Evolutionary conservation across 148 eudicot genomes (phyloP), one percentile per base, ranked within the genome.

Genomic region (Persicaria tinctoria): DNA sequence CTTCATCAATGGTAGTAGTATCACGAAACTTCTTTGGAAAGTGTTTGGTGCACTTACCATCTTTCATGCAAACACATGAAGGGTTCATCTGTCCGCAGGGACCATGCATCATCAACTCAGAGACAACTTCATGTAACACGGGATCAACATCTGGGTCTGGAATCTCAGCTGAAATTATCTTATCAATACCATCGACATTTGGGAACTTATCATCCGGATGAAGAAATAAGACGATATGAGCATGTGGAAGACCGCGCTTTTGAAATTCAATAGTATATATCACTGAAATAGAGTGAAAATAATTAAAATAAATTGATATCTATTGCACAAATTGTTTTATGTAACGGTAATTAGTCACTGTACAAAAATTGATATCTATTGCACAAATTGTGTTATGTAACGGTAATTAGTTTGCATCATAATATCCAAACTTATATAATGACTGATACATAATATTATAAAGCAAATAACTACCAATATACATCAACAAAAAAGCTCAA

Each of bases 81-180:
- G 41, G 78, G 27, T 38, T 47, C 27, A 12, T 32, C 0, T 16
- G 1, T 48, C 51, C 74, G 48, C 74, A 71, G 7, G 74, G 27
- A 20, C 13, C 51, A 44, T 68, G 72, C 49, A 68, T 68, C 72
- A 71, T 47, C 6, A 71, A 49, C 0, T 71, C 56, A 3, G 41
- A 14, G 11, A 80, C 78, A 7, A 44, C 27, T 0, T 62, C 41
- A 55, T 59, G 75, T 0, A 48, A 59, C 1, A 5, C 0, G 0
- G 70, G 78, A 45, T 78, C 82, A 12, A 4, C 1, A 0, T 57
- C 23, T 14, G 41, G 51, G 14, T 78, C 48, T 0, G 82, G 86
- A 0, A 84, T 27, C 45, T 80, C 79, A 4, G 78, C 79, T 0
- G 57, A 54, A 2, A 83, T 78, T 0, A 80, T 20, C 0, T n/a